Evolutionary conservation across 306 rosid species (phyloP).

Genomic region (Lotus japonicus): DNA sequence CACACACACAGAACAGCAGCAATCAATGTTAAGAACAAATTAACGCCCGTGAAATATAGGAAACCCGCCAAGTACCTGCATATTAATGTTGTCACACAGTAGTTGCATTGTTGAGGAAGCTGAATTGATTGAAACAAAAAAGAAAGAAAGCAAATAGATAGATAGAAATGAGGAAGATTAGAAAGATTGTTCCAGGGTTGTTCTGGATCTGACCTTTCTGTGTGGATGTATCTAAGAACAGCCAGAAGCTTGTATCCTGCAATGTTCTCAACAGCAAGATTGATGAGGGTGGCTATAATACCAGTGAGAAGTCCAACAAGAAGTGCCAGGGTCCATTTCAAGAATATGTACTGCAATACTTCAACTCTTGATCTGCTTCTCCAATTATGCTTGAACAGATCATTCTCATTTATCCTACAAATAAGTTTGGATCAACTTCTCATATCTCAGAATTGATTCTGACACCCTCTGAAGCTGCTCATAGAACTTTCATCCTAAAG

Average conservation of each 20-base stretch:
- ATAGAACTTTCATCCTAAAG: no score
- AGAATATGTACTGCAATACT: conserved; percentile 26
- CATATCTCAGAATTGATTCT: no score
- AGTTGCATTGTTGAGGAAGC: background rate
- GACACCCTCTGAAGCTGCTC: no score
- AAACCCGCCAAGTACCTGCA: conserved; percentile 28
- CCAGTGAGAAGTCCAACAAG: conserved; percentile 31
- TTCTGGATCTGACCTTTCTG: conserved; percentile 12
- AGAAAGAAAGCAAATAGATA: background rate
- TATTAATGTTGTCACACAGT: background rate
- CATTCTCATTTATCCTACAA: conserved; percentile 29
- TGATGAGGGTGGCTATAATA: conserved; percentile 24
- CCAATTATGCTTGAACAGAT: conserved; percentile 29
- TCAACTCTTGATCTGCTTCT: conserved; percentile 28
- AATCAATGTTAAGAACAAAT: conserved; percentile 22
- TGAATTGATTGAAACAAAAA: background rate
- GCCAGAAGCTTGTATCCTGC: conserved; percentile 21
- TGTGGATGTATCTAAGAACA: conserved; percentile 17
- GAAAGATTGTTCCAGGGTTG: background rate
- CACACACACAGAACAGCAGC: conserved; percentile 31
- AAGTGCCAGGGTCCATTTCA: conserved; percentile 25
- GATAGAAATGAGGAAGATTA: no score
- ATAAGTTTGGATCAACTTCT: background rate
- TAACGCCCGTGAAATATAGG: conserved; percentile 18
- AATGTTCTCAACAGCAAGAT: conserved; percentile 29